Percentiles rank a stretch among this genome's conserved stretches.
Conservation (phyloP, 192 early-diverging fungal species). For the Mortierella hygrophila region DNA sequence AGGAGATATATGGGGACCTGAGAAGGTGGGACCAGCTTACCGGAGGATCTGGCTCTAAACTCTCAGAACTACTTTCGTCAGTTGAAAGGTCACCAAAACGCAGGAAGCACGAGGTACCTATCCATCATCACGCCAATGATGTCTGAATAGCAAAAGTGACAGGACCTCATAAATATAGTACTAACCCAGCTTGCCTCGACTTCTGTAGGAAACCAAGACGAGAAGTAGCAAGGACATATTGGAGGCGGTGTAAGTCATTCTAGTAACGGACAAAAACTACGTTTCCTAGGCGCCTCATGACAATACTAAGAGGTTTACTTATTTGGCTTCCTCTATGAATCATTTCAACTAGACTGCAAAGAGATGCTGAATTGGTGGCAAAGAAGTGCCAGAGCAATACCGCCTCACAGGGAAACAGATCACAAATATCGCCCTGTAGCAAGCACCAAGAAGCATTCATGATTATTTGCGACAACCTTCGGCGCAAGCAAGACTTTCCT, state of each 20-base stretch:
- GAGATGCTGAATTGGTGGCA: background rate
- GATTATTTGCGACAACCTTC: constrained; percentile 24
- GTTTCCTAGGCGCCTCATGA: background rate
- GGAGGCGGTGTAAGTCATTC: background rate
- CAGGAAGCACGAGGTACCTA: background rate
- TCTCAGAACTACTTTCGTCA: background rate
- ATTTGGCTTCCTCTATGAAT: background rate
- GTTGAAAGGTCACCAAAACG: background rate
- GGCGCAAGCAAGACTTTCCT: constrained; percentile 10
- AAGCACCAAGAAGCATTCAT: constrained; percentile 26
- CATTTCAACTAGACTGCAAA: background rate
- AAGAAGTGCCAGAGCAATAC: background rate
- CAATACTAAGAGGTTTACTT: background rate
- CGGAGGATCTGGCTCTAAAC: background rate
- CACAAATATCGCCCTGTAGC: background rate
- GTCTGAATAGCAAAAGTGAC: background rate
- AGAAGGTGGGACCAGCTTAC: background rate
- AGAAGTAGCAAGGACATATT: background rate
- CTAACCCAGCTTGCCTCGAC: background rate
- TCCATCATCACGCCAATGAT: background rate
- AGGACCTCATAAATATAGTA: background rate
- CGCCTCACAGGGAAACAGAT: background rate
- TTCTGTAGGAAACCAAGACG: background rate
- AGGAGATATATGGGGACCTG: background rate
- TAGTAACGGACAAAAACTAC: background rate